These are phyloP conservation scores for Phytophthora macrochlamydospora DNA, from an alignment of 352 stramenopile species.

Conservation along the genomic window DNA sequence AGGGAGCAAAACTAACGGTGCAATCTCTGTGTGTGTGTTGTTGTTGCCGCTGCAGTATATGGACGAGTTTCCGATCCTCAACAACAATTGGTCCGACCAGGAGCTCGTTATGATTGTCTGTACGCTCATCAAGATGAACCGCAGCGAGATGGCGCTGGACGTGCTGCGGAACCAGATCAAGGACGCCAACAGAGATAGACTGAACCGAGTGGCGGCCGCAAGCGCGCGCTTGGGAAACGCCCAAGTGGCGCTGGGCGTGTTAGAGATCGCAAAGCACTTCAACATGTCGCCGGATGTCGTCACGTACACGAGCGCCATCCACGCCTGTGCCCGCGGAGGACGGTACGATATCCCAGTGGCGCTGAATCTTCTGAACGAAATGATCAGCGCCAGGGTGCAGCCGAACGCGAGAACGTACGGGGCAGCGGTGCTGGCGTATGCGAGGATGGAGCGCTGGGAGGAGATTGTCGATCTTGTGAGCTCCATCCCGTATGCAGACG, in stretches of 20 bases:
- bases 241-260: constrained; percentile 64
- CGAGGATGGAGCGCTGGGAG: constrained; percentile 68
- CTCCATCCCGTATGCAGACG: constrained; percentile 60
- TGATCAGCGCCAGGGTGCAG: constrained; percentile 58
- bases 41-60: constrained; percentile 46
- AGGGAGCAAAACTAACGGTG: constrained; percentile 5
- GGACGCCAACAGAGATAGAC: constrained; percentile 47
- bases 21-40: neutral
- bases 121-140: constrained; percentile 79
- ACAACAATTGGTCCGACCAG: constrained; percentile 68
- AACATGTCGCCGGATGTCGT: constrained; percentile 66
- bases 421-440: constrained; percentile 69
- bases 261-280: constrained; percentile 77
- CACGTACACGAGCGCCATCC: constrained; percentile 83
- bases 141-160: constrained; percentile 54
- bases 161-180: constrained; percentile 71
- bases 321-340: constrained; percentile 69
- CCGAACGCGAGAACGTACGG: constrained; percentile 83
- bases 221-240: constrained; percentile 71
- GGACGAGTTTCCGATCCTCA: constrained; percentile 67
- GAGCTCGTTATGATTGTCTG: constrained; percentile 80
- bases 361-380: constrained; percentile 78
- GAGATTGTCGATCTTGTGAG: constrained; percentile 70
- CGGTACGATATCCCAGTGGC: constrained; percentile 54
- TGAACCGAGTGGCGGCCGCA: constrained; percentile 75